These are phyloP conservation scores for Puccinia coronata DNA, from an alignment of 1,284 basidiomycete species.

Conservation along the genomic window DNA sequence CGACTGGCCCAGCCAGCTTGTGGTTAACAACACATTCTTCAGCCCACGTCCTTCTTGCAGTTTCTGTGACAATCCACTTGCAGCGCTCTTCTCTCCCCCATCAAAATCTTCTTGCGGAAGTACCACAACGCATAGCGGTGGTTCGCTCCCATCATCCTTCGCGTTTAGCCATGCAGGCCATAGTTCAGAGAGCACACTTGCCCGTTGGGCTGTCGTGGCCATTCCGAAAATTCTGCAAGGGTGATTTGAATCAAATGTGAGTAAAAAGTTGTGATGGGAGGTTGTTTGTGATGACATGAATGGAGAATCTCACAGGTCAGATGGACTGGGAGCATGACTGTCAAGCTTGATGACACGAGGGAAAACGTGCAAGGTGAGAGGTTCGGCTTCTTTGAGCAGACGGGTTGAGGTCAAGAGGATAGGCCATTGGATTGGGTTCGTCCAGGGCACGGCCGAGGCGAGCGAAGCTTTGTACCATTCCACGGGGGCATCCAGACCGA, in stretches of 20 bases:
- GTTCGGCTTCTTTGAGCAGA: not conserved
- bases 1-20: constrained; percentile 7
- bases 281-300: not conserved
- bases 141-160: not conserved
- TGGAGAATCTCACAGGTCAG: constrained; percentile 30
- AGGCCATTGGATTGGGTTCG: not conserved
- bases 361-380: constrained; percentile 10
- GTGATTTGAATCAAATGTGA: too few relatives aligned
- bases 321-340: not conserved
- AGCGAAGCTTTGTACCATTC: constrained; percentile 22
- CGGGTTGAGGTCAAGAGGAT: not conserved
- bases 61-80: not conserved
- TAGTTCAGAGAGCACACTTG: constrained; percentile 18
- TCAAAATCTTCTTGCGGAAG: not conserved
- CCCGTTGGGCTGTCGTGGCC: constrained; percentile 36
- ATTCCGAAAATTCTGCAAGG: constrained; percentile 35
- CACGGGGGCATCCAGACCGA: constrained; percentile 23
- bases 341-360: constrained; percentile 14
- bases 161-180: constrained; percentile 29
- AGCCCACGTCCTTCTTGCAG: not conserved
- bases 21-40: constrained; percentile 4
- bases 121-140: constrained; percentile 9
- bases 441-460: constrained; percentile 4
- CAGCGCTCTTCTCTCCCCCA: not conserved
- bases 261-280: not conserved